Percentiles rank a stretch among this genome's conserved stretches.
These are phyloP conservation scores for Moesziomyces parantarcticus DNA, from an alignment of 1,284 basidiomycete species.

Conservation along the genomic window DNA sequence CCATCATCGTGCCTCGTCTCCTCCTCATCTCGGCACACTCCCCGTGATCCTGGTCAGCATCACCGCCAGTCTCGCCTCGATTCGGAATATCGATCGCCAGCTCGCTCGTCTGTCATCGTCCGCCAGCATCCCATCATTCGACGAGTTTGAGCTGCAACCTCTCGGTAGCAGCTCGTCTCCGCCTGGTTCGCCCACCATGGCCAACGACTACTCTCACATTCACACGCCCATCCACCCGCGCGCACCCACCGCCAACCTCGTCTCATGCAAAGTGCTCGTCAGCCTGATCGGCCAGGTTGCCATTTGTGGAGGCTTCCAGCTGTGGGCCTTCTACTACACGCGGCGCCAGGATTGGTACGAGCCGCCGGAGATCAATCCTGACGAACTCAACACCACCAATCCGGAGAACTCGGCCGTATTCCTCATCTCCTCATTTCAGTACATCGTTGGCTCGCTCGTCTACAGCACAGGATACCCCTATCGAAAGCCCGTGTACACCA, in stretches of 20 bases:
- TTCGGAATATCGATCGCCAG: background rate
- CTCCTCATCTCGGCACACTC: background rate
- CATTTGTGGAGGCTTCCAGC: conserved; percentile 84
- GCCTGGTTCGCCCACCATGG: conserved; percentile 10
- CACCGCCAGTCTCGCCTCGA: background rate
- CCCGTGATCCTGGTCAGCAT: background rate
- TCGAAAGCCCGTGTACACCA: conserved; percentile 92
- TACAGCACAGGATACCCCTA: conserved; percentile 98
- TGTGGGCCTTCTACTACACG: conserved; percentile 90
- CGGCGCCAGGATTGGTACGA: conserved; percentile 82
- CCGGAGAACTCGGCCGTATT: conserved; percentile 94
- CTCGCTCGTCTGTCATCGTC: too few species aligned
- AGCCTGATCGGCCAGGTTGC: conserved; percentile 93
- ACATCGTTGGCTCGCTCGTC: conserved; percentile 93
- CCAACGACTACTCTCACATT: conserved; percentile 59
- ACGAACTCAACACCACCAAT: conserved; percentile 87
- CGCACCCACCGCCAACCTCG: conserved; percentile 92
- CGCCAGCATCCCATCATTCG: conserved; percentile 13
- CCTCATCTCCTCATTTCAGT: conserved; percentile 96
- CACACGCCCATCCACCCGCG: conserved; percentile 76
- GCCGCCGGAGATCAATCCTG: conserved; percentile 75
- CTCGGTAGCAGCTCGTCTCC: conserved; percentile 15
- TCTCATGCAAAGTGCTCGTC: conserved; percentile 93
- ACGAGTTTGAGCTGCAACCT: conserved; percentile 30
- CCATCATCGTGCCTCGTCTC: background rate